Conservation (phyloP, 2,329 filamentous ascomycete species). For the Fusarium sp. region DNA sequence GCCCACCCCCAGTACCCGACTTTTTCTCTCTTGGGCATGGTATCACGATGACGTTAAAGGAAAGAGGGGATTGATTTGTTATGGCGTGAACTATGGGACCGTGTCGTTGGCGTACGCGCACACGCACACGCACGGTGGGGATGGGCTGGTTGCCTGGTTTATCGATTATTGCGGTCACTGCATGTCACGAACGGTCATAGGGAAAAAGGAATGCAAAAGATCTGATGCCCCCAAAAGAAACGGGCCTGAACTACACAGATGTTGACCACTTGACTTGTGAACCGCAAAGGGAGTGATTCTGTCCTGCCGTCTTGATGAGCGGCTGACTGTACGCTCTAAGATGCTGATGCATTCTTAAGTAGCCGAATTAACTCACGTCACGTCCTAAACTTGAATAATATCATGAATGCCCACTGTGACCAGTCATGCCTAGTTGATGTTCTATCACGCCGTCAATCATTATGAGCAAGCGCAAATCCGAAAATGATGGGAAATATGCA, state of each 20-base stretch:
- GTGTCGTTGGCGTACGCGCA: conserved; percentile 29
- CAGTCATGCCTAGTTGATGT: not conserved
- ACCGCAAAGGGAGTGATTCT: conserved; percentile 1
- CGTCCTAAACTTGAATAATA: not conserved
- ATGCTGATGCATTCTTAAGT: not conserved
- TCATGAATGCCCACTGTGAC: not conserved
- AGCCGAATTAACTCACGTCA: conserved; percentile 16
- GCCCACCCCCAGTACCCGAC: conserved; percentile 45
- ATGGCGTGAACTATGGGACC: conserved; percentile 39
- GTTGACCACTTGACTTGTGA: conserved; percentile 18
- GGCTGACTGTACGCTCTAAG: not conserved
- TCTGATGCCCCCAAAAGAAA: conserved; percentile 49
- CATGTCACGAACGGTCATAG: conserved; percentile 61
- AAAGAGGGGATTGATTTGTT: conserved; percentile 35
- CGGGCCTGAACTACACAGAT: conserved; percentile 38
- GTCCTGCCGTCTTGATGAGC: not conserved
- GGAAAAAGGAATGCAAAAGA: conserved; percentile 59
- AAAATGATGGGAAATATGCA: conserved; percentile 5
- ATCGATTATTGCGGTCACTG: conserved; percentile 55
- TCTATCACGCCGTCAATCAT: not conserved
- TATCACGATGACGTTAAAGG: conserved; percentile 42
- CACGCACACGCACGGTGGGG: conserved; percentile 38
- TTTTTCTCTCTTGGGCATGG: conserved; percentile 44
- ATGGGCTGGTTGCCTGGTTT: conserved; percentile 52
- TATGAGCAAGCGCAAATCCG: not conserved